Base-by-base conservation (phyloP, 164 flowering plant species). In the Aristolochia fimbriata region DNA sequence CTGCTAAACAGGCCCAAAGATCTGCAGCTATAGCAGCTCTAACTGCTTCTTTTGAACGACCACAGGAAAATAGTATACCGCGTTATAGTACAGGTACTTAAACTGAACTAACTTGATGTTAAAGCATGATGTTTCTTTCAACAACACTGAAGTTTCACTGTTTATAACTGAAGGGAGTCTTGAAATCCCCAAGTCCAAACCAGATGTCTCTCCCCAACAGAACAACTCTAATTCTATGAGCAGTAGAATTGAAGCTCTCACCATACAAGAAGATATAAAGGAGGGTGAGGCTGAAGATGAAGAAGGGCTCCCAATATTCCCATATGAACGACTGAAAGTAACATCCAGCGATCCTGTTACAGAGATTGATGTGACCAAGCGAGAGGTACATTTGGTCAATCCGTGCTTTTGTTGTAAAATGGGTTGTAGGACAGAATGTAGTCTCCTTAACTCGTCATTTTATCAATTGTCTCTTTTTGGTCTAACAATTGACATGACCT, bases 261-360 rank as follows among this genome's bases (percentile, higher is more conserved):
- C 95, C 0, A 86, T 88, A 75, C 71, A 83, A 66, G 97, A 93
- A 68, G 95, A 88, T 78, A 84, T 76, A 58, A 87, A 86, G 68
- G 99, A 93, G 74, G 94, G 76, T 66, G 98, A 92, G 61, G 83
- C 81, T 57, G 99, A 93, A 73, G 97, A 93, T 66, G 97, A 93
- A 55, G 96, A 86, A 68, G 94, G 96, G 27, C 97, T 93, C 50
- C 76, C 86, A 12, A 64, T 74, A 33, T 77, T 71, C 66, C 99
- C 99, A 24, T 93, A 88, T 63, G 97, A 90, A n/a, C 88, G 97
- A 56, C 84, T 93, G 8, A 82, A 61, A 69, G 77, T 70, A 52
- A 52, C 68, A 20, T 83, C 99, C 15, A 27, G 73, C 0, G 91
- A 93, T 69, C 94, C 96, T 60, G 83, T 78, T 60, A 19, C 82